Conservation (phyloP, 1,139 yeast species). For the Candida freyschussii region DNA sequence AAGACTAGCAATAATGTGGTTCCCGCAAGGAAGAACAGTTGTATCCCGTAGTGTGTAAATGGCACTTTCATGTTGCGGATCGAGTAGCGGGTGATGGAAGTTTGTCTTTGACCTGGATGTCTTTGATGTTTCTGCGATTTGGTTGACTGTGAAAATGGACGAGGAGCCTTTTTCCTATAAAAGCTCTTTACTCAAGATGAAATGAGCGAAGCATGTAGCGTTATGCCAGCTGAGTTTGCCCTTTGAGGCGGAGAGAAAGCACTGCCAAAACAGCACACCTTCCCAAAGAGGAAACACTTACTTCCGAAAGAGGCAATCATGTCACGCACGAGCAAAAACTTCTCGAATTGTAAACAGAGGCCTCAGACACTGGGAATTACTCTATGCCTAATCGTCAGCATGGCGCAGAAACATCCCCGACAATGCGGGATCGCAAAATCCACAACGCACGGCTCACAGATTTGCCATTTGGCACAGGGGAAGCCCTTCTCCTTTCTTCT, state of each 20-base stretch:
- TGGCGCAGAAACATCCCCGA: too few relatives aligned
- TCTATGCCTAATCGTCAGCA: too few relatives aligned
- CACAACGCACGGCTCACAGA: too few relatives aligned
- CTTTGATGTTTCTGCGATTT: too few relatives aligned
- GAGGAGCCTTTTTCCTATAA: slow-evolving; percentile 3
- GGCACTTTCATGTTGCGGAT: slow-evolving; percentile 15
- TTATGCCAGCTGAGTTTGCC: slow-evolving; percentile 11
- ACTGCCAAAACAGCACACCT: too few relatives aligned
- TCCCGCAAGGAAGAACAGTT: slow-evolving; percentile 24
- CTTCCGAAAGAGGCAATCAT: slow-evolving; percentile 4
- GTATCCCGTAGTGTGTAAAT: slow-evolving; percentile 11
- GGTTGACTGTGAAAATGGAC: too few relatives aligned
- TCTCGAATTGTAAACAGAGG: slow-evolving; percentile 4
- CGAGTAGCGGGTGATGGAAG: too few relatives aligned
- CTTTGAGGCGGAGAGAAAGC: slow-evolving; percentile 4
- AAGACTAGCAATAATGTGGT: slow-evolving; percentile 55
- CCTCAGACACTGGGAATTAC: slow-evolving; percentile 6
- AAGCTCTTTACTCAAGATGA: slow-evolving; percentile 5
- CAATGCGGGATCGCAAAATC: too few relatives aligned
- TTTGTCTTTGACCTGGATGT: too few relatives aligned
- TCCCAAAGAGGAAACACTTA: slow-evolving; percentile 4
- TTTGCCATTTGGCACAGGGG: too few relatives aligned
- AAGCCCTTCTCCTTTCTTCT: too few relatives aligned
- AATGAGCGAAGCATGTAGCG: slow-evolving; percentile 4
- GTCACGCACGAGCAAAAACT: neutral